Percentiles rank a stretch among this genome's conserved stretches.
phyloP scores from a whole-genome alignment of 352 stramenopile species.

The Phytophthora ohioensis region DNA sequence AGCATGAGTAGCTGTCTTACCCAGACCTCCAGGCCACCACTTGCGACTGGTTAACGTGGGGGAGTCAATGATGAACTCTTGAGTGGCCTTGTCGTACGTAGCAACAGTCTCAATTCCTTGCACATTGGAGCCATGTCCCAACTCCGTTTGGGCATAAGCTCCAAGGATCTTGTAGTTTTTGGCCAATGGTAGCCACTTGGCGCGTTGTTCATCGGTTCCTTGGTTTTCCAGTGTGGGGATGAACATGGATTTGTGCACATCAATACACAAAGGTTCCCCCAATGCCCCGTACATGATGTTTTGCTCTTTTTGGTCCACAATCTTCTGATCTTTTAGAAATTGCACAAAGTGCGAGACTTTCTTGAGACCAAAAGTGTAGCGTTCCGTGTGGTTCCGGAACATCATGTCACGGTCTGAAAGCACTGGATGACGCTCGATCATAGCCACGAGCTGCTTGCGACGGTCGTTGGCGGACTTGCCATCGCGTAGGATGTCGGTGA shows the following conservation, averaged over 20 bases:
- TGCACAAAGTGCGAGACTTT: constrained; percentile 36
- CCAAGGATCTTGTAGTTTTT: constrained; percentile 30
- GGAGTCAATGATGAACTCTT: constrained; percentile 95
- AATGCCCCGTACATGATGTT: constrained; percentile 19
- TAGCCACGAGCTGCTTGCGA: constrained; percentile 22
- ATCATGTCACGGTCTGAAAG: constrained; percentile 36
- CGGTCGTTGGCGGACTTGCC: constrained; percentile 20
- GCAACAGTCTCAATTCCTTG: constrained; percentile 37
- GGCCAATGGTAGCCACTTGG: constrained; percentile 36
- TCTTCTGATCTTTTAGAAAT: constrained; percentile 11
- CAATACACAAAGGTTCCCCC: constrained; percentile 18
- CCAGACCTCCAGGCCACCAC: constrained; percentile 90
- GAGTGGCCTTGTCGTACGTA: constrained; percentile 74
- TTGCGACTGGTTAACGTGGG: constrained; percentile 95
- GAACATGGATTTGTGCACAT: constrained; percentile 34
- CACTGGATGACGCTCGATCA: constrained; percentile 29
- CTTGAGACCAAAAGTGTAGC: constrained; percentile 32
- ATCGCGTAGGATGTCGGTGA: constrained; percentile 21
- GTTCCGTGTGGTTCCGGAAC: constrained; percentile 34
- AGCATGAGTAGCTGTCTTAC: constrained; percentile 37
- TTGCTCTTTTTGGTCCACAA: constrained; percentile 14
- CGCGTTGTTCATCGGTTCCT: constrained; percentile 23
- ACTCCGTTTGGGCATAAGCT: constrained; percentile 37
- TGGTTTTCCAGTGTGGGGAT: constrained; percentile 38
- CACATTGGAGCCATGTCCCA: constrained; percentile 39